Conservation (phyloP, 148 eudicot genomes). For the Rhododendron ovatum region DNA sequence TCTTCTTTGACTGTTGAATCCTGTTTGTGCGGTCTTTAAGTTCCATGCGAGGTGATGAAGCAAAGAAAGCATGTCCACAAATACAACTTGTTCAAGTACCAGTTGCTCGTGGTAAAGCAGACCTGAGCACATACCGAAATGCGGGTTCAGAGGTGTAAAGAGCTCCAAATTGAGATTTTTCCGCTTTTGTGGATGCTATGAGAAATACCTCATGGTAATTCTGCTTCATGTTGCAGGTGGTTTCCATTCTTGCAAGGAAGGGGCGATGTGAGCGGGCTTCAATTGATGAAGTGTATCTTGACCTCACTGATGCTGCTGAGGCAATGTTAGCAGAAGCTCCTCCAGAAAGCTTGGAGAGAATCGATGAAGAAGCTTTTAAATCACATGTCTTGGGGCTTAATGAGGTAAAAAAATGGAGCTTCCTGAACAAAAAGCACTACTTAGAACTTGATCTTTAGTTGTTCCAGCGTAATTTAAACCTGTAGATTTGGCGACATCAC, state of each 20-base stretch:
- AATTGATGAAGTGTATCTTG: constrained; percentile 96
- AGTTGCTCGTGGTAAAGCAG: constrained; percentile 93
- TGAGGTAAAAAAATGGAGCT: constrained; percentile 35
- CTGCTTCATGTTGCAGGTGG: constrained; percentile 54
- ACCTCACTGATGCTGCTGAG: constrained; percentile 85
- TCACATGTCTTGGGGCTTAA: constrained; percentile 78
- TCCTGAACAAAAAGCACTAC: not conserved
- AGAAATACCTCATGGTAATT: constrained; percentile 1
- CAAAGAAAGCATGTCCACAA: constrained; percentile 73
- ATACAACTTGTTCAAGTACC: constrained; percentile 93
- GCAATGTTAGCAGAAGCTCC: constrained; percentile 69
- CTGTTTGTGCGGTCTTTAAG: constrained; percentile 28
- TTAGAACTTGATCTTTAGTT: not conserved
- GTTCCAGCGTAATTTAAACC: not conserved
- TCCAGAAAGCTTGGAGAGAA: constrained; percentile 49
- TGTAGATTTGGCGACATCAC: not conserved
- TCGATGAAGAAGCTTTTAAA: constrained; percentile 72
- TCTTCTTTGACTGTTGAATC: constrained; percentile 8
- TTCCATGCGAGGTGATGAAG: constrained; percentile 95
- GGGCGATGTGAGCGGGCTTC: constrained; percentile 98
- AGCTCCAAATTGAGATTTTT: not conserved
- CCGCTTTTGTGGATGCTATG: not conserved
- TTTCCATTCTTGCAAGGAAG: constrained; percentile 73
- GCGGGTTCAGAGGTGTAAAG: constrained; percentile 90
- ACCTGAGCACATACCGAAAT: constrained; percentile 69